phyloP scores from a whole-genome alignment of 768 basidiomycete genomes.

The Serendipita indica region DNA sequence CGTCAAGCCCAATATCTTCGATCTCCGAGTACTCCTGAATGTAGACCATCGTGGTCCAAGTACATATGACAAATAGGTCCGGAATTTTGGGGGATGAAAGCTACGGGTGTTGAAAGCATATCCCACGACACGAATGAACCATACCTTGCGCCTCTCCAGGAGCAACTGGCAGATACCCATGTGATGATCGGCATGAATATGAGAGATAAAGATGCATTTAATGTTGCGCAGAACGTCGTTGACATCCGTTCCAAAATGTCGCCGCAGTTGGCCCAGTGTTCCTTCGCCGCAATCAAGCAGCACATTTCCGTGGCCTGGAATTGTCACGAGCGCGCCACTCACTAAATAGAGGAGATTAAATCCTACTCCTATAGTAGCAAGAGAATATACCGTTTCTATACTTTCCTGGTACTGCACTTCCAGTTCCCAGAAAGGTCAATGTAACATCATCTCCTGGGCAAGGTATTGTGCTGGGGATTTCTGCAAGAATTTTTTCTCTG shows the following conservation, averaged over 20 bases:
- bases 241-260: slow-evolving; percentile 55
- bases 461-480: neutral
- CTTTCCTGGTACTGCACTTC: slow-evolving; percentile 70
- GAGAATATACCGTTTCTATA: slow-evolving; percentile 63
- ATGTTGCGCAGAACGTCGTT: slow-evolving; percentile 52
- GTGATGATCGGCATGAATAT: slow-evolving; percentile 89
- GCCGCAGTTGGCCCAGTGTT: slow-evolving; percentile 74
- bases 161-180: slow-evolving; percentile 65
- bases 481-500: neutral
- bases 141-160: slow-evolving; percentile 50
- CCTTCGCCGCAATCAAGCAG: slow-evolving; percentile 89
- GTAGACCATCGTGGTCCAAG: slow-evolving; percentile 43
- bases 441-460: slow-evolving; percentile 45
- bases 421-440: slow-evolving; percentile 73
- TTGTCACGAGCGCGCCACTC: slow-evolving; percentile 58
- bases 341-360: slow-evolving; percentile 27
- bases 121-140: slow-evolving; percentile 14
- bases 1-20: slow-evolving; percentile 50
- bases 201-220: slow-evolving; percentile 73
- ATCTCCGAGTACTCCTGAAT: slow-evolving; percentile 59
- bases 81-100: slow-evolving; percentile 43
- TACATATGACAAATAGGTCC: slow-evolving; percentile 60
- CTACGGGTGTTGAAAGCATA: slow-evolving; percentile 24
- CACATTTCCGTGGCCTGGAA: slow-evolving; percentile 57
- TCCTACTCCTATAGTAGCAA: neutral